Evolutionary conservation across 306 rosid genomes (phyloP).

Genomic region (Delonix regia): DNA sequence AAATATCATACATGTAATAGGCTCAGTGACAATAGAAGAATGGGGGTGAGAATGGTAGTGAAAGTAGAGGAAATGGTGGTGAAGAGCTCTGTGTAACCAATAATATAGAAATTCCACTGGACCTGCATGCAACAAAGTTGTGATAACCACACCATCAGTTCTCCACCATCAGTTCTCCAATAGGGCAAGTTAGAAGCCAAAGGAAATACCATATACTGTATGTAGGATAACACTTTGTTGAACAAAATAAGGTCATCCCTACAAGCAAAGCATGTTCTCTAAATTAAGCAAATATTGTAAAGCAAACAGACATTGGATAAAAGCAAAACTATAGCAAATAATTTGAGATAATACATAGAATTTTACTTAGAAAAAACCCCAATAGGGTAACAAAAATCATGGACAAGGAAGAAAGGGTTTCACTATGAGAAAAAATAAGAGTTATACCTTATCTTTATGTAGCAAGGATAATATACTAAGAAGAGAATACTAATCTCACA

Average conservation of each 20-base stretch:
- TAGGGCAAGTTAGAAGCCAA: neutral
- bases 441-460: no score
- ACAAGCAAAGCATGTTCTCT: no score
- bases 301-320: no score
- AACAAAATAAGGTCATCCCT: neutral
- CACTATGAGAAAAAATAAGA: no score
- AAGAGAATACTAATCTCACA: no score
- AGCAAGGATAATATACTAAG: no score
- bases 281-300: no score
- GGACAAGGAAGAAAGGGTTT: no score
- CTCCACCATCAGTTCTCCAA: neutral
- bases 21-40: neutral
- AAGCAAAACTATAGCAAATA: no score
- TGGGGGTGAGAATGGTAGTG: neutral
- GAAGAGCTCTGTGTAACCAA: neutral
- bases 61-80: neutral
- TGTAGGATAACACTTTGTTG: neutral
- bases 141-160: neutral
- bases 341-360: no score
- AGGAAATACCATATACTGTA: neutral
- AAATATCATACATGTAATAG: neutral
- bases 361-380: no score
- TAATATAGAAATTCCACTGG: neutral
- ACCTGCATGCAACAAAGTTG: neutral
- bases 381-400: no score